Evolutionary conservation across 1,139 yeast species (phyloP).

Genomic region (Chernovozyma aurita): DNA sequence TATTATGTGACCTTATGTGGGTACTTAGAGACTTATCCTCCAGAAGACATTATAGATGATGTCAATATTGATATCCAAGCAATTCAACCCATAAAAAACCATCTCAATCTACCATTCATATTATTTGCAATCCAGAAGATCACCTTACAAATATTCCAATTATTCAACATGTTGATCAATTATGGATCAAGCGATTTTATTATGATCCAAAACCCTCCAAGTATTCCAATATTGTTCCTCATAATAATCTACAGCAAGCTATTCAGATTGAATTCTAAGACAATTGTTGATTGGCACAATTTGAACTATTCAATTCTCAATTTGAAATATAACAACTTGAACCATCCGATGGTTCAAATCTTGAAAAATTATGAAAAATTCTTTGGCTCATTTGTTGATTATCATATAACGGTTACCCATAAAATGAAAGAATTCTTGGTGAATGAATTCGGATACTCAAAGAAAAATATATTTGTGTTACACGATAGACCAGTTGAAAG

Average conservation of each 20-base stretch:
- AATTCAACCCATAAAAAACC: slow-evolving; percentile 45
- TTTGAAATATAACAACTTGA: slow-evolving; percentile 49
- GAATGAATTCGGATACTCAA: slow-evolving; percentile 46
- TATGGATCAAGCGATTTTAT: slow-evolving; percentile 57
- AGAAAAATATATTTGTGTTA: slow-evolving; percentile 40
- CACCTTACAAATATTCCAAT: slow-evolving; percentile 44
- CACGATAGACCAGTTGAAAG: slow-evolving; percentile 74
- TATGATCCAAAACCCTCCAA: slow-evolving; percentile 92
- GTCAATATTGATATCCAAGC: slow-evolving; percentile 49
- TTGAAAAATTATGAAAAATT: slow-evolving; percentile 54
- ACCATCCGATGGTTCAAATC: slow-evolving; percentile 60
- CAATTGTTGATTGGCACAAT: slow-evolving; percentile 96
- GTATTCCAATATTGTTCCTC: slow-evolving; percentile 73
- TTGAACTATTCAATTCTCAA: slow-evolving; percentile 82
- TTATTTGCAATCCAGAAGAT: slow-evolving; percentile 61
- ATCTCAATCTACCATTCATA: slow-evolving; percentile 45
- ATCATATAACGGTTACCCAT: slow-evolving; percentile 77
- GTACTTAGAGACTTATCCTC: slow-evolving; percentile 59
- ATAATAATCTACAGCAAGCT: slow-evolving; percentile 51
- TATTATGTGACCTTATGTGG: slow-evolving; percentile 84
- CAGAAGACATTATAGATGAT: slow-evolving; percentile 47
- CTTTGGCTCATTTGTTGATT: slow-evolving; percentile 54
- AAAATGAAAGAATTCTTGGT: slow-evolving; percentile 63
- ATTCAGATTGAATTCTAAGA: slow-evolving; percentile 53
- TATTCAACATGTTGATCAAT: slow-evolving; percentile 45